Conservation (phyloP, 1,139 yeast genomes). For the Debaryomyces sp. region DNA sequence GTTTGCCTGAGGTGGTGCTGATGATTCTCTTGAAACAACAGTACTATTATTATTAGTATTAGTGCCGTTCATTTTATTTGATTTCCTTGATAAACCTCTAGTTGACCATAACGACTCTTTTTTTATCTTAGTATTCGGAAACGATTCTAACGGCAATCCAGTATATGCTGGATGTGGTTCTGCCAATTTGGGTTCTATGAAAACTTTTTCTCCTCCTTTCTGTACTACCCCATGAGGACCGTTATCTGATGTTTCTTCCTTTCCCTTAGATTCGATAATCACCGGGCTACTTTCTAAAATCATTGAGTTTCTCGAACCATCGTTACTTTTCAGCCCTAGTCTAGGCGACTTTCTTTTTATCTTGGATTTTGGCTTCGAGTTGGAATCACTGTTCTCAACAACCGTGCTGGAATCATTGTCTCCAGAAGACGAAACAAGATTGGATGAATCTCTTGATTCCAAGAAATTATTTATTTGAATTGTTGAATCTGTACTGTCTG, state of each 20-base stretch:
- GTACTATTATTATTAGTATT: constrained; percentile 3
- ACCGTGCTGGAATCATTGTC: constrained; percentile 1
- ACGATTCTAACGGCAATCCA: constrained; percentile 66
- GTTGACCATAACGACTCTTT: constrained; percentile 54
- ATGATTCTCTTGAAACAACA: constrained; percentile 3
- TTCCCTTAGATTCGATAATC: constrained; percentile 9
- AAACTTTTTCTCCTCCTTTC: constrained; percentile 20
- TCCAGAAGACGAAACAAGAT: neutral
- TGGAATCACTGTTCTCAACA: neutral
- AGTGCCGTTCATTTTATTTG: constrained; percentile 2
- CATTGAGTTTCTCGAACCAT: neutral
- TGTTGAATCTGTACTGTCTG: neutral
- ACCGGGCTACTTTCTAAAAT: constrained; percentile 15
- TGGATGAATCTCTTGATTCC: neutral
- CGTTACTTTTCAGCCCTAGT: constrained; percentile 1
- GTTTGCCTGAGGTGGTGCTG: neutral
- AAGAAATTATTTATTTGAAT: neutral
- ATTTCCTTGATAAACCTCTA: constrained; percentile 15
- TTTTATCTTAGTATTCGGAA: constrained; percentile 58
- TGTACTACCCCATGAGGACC: constrained; percentile 12
- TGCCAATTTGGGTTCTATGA: constrained; percentile 63
- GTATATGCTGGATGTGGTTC: constrained; percentile 57
- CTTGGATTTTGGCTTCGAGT: neutral
- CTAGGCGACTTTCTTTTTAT: constrained; percentile 8
- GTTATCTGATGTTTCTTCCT: neutral